Evolutionary conservation across 306 rosid genomes (phyloP).

Genomic region (Prunus fruticosa): DNA sequence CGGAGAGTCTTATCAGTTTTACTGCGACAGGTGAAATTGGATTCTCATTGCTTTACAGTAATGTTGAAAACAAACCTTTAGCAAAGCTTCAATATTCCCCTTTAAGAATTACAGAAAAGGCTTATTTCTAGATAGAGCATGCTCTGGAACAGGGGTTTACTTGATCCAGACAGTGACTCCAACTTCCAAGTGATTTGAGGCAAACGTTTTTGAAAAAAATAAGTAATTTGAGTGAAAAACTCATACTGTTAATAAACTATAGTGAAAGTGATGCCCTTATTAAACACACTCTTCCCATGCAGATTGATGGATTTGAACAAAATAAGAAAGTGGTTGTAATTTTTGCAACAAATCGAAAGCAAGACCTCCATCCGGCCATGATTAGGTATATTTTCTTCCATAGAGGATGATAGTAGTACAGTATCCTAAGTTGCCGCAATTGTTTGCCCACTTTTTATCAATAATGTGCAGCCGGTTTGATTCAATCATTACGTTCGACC

Average conservation of each 20-base stretch:
- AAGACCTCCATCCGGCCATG: constrained; percentile 90
- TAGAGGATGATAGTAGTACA: neutral
- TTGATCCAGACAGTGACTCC: neutral
- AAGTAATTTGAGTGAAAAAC: neutral
- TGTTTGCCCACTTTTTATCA: constrained; percentile 5
- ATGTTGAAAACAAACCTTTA: neutral
- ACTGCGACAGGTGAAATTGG: constrained; percentile 50
- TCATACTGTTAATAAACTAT: neutral
- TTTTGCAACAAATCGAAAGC: constrained; percentile 93
- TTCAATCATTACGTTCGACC: constrained; percentile 61
- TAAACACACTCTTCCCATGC: constrained; percentile 17
- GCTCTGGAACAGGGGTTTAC: neutral
- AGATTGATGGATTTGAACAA: constrained; percentile 98
- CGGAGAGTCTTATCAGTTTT: constrained; percentile 71
- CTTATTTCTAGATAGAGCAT: neutral
- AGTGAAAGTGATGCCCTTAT: neutral
- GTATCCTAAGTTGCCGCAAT: neutral
- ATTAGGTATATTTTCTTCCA: constrained; percentile 49
- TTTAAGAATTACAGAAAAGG: neutral
- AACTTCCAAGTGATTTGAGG: no score
- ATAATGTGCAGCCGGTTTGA: constrained; percentile 65
- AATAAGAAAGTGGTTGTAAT: constrained; percentile 83
- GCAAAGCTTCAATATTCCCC: neutral
- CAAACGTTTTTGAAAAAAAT: no score
- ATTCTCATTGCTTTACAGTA: neutral